phyloP scores from a whole-genome alignment of 2,329 filamentous ascomycete genomes.

The Hirsutella rhossiliensis region DNA sequence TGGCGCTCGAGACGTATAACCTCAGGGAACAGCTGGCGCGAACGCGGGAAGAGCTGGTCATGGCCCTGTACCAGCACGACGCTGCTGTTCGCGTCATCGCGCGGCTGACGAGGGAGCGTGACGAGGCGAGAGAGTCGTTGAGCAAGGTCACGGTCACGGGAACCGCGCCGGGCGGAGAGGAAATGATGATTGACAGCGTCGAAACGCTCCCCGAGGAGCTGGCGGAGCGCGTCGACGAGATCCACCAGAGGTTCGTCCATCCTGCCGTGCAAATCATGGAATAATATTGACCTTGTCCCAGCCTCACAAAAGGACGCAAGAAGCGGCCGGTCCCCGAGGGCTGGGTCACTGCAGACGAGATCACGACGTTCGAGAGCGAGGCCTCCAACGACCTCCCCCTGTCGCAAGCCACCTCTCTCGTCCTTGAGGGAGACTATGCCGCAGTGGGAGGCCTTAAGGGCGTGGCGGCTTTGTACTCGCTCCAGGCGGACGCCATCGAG shows the following conservation, averaged over 20 bases:
- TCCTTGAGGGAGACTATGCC: slow-evolving; percentile 48
- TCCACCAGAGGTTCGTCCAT: slow-evolving; percentile 60
- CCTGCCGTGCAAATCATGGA: neutral
- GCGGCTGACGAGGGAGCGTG: slow-evolving; percentile 76
- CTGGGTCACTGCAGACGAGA: slow-evolving; percentile 67
- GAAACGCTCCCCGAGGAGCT: slow-evolving; percentile 64
- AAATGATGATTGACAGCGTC: slow-evolving; percentile 78
- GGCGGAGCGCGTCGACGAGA: slow-evolving; percentile 62
- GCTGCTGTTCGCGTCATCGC: slow-evolving; percentile 93
- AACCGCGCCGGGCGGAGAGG: slow-evolving; percentile 52
- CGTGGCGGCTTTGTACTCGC: slow-evolving; percentile 61
- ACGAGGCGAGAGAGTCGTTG: slow-evolving; percentile 82
- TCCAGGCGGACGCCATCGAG: slow-evolving; percentile 55
- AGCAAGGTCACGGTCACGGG: slow-evolving; percentile 68
- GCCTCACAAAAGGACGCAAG: slow-evolving; percentile 76
- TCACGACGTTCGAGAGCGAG: slow-evolving; percentile 38
- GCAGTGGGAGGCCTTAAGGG: slow-evolving; percentile 68
- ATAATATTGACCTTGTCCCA: slow-evolving; percentile 21
- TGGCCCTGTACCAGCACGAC: slow-evolving; percentile 92
- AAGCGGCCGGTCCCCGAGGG: slow-evolving; percentile 77
- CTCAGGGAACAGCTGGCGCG: slow-evolving; percentile 80
- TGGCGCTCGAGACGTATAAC: slow-evolving; percentile 85
- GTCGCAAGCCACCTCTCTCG: slow-evolving; percentile 35
- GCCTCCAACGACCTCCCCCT: slow-evolving; percentile 35
- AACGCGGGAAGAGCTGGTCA: slow-evolving; percentile 86